phyloP scores from a whole-genome alignment of 768 basidiomycete genomes.

The Ramaria sp. region DNA sequence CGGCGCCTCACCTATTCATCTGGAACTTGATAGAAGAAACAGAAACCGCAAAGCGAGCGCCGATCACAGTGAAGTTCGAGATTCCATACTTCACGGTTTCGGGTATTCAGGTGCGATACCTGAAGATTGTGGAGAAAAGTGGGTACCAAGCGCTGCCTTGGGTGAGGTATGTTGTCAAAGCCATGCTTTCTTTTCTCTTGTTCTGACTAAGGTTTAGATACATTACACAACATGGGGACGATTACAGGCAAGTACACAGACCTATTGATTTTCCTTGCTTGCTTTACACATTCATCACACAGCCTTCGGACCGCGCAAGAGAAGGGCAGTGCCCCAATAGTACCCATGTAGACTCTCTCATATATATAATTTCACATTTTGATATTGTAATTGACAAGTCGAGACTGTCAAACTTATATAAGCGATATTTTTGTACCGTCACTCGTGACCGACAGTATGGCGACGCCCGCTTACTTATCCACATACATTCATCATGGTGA shows the following conservation, averaged over 20 bases:
- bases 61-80: constrained; percentile 95
- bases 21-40: constrained; percentile 30
- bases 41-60: constrained; percentile 82
- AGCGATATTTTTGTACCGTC: too few relatives aligned
- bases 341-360: constrained; percentile 21
- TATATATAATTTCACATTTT: neutral
- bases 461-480: too few relatives aligned
- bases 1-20: neutral
- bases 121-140: constrained; percentile 98
- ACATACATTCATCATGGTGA: too few relatives aligned
- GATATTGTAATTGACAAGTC: neutral
- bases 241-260: constrained; percentile 55
- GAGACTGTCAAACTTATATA: neutral
- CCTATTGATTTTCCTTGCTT: neutral
- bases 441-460: too few relatives aligned
- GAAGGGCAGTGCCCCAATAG: constrained; percentile 59
- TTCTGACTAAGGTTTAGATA: constrained; percentile 27
- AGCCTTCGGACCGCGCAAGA: constrained; percentile 67
- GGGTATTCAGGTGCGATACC: constrained; percentile 93
- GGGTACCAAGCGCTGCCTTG: constrained; percentile 95
- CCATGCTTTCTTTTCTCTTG: neutral
- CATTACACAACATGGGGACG: constrained; percentile 86
- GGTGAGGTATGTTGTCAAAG: constrained; percentile 42
- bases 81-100: constrained; percentile 99
- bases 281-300: neutral